Conservation (phyloP, 352 stramenopile genomes). For the Phytophthora kernoviae region DNA sequence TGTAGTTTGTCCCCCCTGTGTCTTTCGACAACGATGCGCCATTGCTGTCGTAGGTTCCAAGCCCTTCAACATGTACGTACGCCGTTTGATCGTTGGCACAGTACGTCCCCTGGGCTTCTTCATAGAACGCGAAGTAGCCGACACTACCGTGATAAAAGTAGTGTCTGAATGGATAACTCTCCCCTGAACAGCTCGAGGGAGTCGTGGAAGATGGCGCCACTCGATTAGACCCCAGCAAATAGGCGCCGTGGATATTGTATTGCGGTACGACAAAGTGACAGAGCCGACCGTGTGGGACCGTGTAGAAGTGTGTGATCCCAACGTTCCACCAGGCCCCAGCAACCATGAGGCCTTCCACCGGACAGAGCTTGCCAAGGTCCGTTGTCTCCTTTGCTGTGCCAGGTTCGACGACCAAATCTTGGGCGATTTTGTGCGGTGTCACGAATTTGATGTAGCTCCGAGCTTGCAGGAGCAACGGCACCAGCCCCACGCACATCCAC, state of each 20-base stretch:
- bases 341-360: slow-evolving; percentile 16
- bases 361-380: slow-evolving; percentile 8
- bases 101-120: slow-evolving; percentile 13
- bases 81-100: slow-evolving; percentile 11
- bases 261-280: slow-evolving; percentile 20
- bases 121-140: slow-evolving; percentile 20
- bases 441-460: slow-evolving; percentile 18
- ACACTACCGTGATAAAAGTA: slow-evolving; percentile 25
- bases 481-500: slow-evolving; percentile 18
- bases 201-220: slow-evolving; percentile 11
- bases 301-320: slow-evolving; percentile 6
- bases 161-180: slow-evolving; percentile 14
- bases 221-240: slow-evolving; percentile 1
- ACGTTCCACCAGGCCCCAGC: slow-evolving; percentile 27
- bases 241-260: slow-evolving; percentile 19
- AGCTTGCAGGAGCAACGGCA: slow-evolving; percentile 17
- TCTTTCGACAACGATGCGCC: slow-evolving; percentile 8
- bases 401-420: neutral
- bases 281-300: slow-evolving; percentile 1
- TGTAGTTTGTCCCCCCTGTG: slow-evolving; percentile 12
- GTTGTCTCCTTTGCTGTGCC: neutral
- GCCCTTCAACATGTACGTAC: slow-evolving; percentile 7
- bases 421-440: slow-evolving; percentile 26
- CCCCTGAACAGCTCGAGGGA: slow-evolving; percentile 11
- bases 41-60: slow-evolving; percentile 19